Percentiles rank a stretch among this genome's conserved stretches.
These are phyloP conservation scores for Helotiales sp. DNA, from an alignment of 2,329 filamentous ascomycete genomes.

Conservation along the genomic window DNA sequence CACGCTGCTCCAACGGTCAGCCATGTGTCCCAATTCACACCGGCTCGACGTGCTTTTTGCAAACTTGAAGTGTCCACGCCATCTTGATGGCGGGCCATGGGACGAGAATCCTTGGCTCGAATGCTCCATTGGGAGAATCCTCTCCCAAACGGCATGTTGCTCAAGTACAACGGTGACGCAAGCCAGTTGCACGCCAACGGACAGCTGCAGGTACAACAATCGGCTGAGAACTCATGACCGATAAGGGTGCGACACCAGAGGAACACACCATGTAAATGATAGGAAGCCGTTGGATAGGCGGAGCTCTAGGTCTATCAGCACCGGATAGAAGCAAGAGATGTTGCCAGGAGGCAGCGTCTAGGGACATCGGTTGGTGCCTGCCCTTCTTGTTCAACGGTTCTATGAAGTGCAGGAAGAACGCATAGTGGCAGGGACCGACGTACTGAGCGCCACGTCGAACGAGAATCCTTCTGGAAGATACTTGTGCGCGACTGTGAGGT, in stretches of 20 bases:
- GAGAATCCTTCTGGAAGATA: no score
- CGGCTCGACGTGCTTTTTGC: background rate
- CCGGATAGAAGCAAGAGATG: background rate
- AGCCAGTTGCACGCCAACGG: background rate
- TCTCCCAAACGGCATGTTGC: background rate
- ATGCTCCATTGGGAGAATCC: background rate
- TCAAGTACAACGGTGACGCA: background rate
- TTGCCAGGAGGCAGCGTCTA: background rate
- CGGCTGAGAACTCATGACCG: background rate
- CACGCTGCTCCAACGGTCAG: background rate
- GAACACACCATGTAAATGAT: background rate
- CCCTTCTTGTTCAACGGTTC: no score
- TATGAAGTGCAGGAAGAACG: no score
- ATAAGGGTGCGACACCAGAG: background rate
- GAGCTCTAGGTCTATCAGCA: background rate
- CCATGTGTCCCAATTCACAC: background rate
- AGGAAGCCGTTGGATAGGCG: background rate
- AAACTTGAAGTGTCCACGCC: background rate
- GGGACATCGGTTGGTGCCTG: background rate
- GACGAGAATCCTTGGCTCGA: background rate
- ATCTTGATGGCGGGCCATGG: background rate
- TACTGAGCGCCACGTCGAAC: no score
- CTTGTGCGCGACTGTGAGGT: no score
- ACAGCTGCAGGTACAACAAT: background rate
- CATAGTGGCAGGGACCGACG: no score